Percentiles rank a stretch among this genome's conserved stretches.
Evolutionary conservation across 768 basidiomycete genomes (phyloP).

Genomic region (Scleroderma bovista): DNA sequence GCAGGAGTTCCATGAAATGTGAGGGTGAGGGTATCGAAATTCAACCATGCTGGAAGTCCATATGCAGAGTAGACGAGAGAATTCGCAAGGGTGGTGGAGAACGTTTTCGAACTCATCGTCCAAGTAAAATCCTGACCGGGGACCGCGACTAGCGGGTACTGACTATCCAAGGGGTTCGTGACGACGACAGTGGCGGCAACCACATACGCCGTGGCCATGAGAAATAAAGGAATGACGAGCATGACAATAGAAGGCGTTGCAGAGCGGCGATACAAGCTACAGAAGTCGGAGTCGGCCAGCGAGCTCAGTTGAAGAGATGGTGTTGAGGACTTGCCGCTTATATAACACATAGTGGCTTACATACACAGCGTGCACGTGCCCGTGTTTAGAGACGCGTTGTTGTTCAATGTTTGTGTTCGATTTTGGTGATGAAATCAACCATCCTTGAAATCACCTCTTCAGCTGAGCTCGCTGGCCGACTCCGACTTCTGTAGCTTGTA

Average conservation of each 20-base stretch:
- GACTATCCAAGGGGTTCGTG: conserved; percentile 56
- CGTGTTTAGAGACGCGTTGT: too few species aligned
- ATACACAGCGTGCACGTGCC: too few species aligned
- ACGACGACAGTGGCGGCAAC: conserved; percentile 46
- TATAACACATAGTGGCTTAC: too few species aligned
- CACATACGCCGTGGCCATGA: conserved; percentile 35
- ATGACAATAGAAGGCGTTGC: conserved; percentile 55
- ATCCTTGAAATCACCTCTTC: too few species aligned
- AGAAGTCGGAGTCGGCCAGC: conserved; percentile 54
- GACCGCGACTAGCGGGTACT: conserved; percentile 78
- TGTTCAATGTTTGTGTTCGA: conserved; percentile 5
- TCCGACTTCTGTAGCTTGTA: too few species aligned
- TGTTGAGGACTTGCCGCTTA: too few species aligned
- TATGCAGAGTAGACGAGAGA: conserved; percentile 49
- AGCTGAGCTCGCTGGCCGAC: conserved; percentile 60
- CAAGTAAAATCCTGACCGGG: conserved; percentile 60
- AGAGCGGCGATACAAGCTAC: conserved; percentile 32
- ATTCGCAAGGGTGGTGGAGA: conserved; percentile 42
- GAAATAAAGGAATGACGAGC: conserved; percentile 54
- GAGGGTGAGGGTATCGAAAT: conserved; percentile 54
- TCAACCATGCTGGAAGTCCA: conserved; percentile 68
- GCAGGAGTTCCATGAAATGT: conserved; percentile 71
- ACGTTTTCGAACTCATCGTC: conserved; percentile 62
- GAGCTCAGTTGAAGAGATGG: conserved; percentile 37
- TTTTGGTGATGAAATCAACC: too few species aligned